phyloP scores from a whole-genome alignment of 768 basidiomycete species.

The Goffeauzyma gilvescens region DNA sequence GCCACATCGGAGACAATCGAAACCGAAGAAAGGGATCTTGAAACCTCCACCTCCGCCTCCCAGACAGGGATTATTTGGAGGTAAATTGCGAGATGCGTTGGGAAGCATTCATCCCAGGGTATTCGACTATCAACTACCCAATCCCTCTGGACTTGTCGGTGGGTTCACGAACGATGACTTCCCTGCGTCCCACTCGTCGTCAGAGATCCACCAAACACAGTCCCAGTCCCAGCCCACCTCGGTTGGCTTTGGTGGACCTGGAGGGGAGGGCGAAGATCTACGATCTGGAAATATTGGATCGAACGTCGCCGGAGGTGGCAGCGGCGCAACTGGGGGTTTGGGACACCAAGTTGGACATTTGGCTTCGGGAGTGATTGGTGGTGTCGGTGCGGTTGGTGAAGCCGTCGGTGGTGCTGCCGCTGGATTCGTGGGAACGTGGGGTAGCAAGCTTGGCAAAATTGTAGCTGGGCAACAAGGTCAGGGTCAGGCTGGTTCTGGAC shows the following conservation, averaged over 20 bases:
- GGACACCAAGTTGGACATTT: slow-evolving; percentile 3
- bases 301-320: slow-evolving; percentile 1
- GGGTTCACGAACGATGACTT: not conserved
- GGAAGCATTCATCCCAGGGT: slow-evolving; percentile 17
- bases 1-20: slow-evolving; percentile 18
- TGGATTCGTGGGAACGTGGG: slow-evolving; percentile 17
- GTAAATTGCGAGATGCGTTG: slow-evolving; percentile 26
- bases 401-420: slow-evolving; percentile 9
- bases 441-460: slow-evolving; percentile 21
- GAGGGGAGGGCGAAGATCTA: slow-evolving; percentile 1
- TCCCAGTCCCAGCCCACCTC: no score
- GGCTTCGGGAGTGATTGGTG: slow-evolving; percentile 5
- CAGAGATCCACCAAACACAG: no score
- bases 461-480: slow-evolving; percentile 12
- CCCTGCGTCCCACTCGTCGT: no score
- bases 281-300: no score
- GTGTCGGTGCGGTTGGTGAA: slow-evolving; percentile 1
- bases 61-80: slow-evolving; percentile 27
- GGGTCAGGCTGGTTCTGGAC: not conserved
- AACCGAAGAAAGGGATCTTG: slow-evolving; percentile 31
- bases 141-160: not conserved
- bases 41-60: slow-evolving; percentile 31
- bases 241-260: slow-evolving; percentile 3
- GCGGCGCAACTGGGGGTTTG: not conserved
- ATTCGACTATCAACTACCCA: slow-evolving; percentile 19